A percentile compares a stretch with the other conserved stretches of the same genome.
These are phyloP conservation scores for Botrytis squamosa DNA, from an alignment of 2,329 filamentous ascomycete species.

Conservation along the genomic window DNA sequence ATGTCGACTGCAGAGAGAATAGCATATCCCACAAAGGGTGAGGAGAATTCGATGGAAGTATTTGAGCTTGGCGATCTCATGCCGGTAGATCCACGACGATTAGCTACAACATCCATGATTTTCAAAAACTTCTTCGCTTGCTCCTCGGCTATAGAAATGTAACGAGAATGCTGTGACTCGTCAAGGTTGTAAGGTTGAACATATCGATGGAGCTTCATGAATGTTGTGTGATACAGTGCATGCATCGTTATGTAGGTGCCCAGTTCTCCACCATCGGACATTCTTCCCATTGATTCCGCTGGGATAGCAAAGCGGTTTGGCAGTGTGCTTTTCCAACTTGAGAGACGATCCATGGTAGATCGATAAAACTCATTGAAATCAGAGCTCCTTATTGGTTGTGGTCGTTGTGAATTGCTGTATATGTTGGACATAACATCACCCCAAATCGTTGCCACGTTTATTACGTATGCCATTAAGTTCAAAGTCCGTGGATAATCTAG, in stretches of 20 bases:
- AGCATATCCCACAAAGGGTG: conserved; percentile 62
- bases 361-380: conserved; percentile 49
- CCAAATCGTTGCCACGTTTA: conserved; percentile 64
- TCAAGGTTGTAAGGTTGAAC: conserved; percentile 47
- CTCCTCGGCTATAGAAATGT: conserved; percentile 49
- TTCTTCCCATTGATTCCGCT: conserved; percentile 55
- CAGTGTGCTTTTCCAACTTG: conserved; percentile 58
- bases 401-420: conserved; percentile 47
- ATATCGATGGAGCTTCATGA: conserved; percentile 65
- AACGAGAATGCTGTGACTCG: conserved; percentile 44
- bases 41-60: conserved; percentile 43
- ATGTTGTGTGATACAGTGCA: conserved; percentile 62
- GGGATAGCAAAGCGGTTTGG: conserved; percentile 56
- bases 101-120: conserved; percentile 47
- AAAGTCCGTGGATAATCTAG: conserved; percentile 41
- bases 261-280: conserved; percentile 52
- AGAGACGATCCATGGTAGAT: conserved; percentile 51
- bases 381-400: conserved; percentile 35
- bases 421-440: conserved; percentile 61
- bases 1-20: conserved; percentile 66
- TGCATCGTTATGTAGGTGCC: conserved; percentile 64
- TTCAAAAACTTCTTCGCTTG: conserved; percentile 54
- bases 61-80: background rate
- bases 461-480: conserved; percentile 54
- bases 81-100: conserved; percentile 29